A percentile compares a stretch with the other conserved stretches of the same genome.
Conservation (phyloP, 202 grass and related monocot species). For the Setaria viridis region DNA sequence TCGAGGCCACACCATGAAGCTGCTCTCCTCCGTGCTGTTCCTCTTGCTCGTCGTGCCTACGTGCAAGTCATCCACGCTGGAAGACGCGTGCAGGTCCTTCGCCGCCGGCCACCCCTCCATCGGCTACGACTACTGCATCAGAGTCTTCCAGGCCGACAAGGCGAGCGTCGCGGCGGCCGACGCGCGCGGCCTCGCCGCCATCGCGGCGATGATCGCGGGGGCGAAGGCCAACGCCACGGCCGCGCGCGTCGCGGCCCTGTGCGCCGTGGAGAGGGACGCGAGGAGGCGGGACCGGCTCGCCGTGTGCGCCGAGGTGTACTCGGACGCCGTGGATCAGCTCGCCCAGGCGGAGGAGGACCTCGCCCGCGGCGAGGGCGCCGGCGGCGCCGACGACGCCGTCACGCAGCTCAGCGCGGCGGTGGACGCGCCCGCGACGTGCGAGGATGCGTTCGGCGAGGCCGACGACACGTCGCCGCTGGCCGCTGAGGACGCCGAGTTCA, state of each 20-base stretch:
- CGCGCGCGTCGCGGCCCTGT: slow-evolving; percentile 40
- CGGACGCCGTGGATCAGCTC: slow-evolving; percentile 59
- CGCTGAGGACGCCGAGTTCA: slow-evolving; percentile 58
- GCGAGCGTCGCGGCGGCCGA: slow-evolving; percentile 11
- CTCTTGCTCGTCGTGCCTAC: background rate
- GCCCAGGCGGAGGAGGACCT: slow-evolving; percentile 48
- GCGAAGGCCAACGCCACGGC: slow-evolving; percentile 51
- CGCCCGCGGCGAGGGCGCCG: background rate
- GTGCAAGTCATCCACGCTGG: slow-evolving; percentile 11
- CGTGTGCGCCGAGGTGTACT: slow-evolving; percentile 64
- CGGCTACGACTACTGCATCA: slow-evolving; percentile 49
- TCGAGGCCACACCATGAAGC: background rate
- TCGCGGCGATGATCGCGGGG: slow-evolving; percentile 45
- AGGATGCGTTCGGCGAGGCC: slow-evolving; percentile 59
- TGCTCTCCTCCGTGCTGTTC: background rate
- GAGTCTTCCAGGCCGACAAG: slow-evolving; percentile 25
- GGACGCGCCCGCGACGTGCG: slow-evolving; percentile 60
- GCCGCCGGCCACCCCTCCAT: slow-evolving; percentile 34
- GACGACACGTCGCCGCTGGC: slow-evolving; percentile 57
- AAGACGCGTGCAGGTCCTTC: slow-evolving; percentile 43
- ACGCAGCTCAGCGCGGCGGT: slow-evolving; percentile 56
- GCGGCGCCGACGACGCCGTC: slow-evolving; percentile 30
- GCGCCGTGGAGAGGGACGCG: slow-evolving; percentile 47
- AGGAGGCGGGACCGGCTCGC: slow-evolving; percentile 28
- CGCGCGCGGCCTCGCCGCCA: slow-evolving; percentile 28